Evolutionary conservation across 1,139 yeast genomes (phyloP).

Genomic region (Blastobotrys persicus): DNA sequence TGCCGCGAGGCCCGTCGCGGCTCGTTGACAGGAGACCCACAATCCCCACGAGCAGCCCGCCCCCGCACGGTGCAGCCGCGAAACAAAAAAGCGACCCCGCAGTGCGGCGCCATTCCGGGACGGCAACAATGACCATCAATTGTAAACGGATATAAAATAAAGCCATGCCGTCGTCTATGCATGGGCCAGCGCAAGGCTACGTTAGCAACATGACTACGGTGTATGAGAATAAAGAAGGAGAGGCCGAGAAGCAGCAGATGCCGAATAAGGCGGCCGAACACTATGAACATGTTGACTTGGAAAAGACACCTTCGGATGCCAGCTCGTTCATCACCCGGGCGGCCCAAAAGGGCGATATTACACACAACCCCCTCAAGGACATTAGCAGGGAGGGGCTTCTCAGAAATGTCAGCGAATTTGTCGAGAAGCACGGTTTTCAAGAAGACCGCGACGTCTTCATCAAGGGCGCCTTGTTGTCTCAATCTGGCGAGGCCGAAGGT

Average conservation of each 20-base stretch:
- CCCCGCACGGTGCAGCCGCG: neutral
- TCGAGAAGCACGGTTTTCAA: constrained; percentile 52
- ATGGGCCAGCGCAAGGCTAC: neutral
- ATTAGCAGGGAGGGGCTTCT: constrained; percentile 29
- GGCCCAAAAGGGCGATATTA: constrained; percentile 27
- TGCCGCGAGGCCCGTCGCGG: too few species aligned
- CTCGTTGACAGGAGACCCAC: neutral
- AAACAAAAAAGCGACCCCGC: neutral
- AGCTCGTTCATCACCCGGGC: constrained; percentile 19
- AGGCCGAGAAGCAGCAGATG: neutral
- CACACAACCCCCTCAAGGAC: constrained; percentile 29
- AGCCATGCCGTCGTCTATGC: neutral
- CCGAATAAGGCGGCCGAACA: constrained; percentile 1
- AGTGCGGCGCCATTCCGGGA: neutral
- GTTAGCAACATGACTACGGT: neutral
- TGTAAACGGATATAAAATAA: neutral
- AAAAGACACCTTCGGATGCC: constrained; percentile 1
- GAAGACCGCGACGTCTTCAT: constrained; percentile 63
- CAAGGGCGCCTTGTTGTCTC: constrained; percentile 73
- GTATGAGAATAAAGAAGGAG: neutral
- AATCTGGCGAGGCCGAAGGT: constrained; percentile 58
- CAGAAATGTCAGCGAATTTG: constrained; percentile 70
- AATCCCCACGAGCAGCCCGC: neutral
- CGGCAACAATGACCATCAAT: neutral
- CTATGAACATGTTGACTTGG: constrained; percentile 5